Percentiles rank a stretch among this genome's conserved stretches.
Conservation (phyloP, 176 grass and related monocot species). For the Tillandsia leiboldiana region DNA sequence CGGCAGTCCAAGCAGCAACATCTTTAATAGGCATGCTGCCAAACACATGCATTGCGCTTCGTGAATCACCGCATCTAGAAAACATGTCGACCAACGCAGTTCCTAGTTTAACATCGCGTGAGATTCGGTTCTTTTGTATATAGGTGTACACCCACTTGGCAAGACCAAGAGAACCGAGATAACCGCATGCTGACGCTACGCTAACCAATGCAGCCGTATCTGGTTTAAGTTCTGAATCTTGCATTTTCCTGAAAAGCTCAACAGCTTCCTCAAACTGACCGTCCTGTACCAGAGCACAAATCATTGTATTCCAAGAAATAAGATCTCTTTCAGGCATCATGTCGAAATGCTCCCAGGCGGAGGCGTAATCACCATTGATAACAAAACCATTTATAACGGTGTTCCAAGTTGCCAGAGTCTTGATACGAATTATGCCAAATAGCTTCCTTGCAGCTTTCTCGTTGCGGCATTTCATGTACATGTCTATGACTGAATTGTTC, state of each 20-base stretch:
- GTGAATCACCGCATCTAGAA: constrained; percentile 10
- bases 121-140: not conserved
- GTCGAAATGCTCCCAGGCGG: constrained; percentile 1
- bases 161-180: not conserved
- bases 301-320: constrained; percentile 13
- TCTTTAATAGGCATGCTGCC: constrained; percentile 8
- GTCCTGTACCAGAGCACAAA: not conserved
- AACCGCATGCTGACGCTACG: constrained; percentile 6
- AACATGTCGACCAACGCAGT: constrained; percentile 15
- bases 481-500: constrained; percentile 7
- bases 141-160: constrained; percentile 1
- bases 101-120: constrained; percentile 5
- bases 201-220: not conserved
- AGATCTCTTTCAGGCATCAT: constrained; percentile 7
- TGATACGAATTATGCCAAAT: constrained; percentile 2
- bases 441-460: not conserved
- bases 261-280: constrained; percentile 9
- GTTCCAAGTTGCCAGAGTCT: constrained; percentile 16
- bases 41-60: constrained; percentile 3
- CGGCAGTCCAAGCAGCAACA: constrained; percentile 14
- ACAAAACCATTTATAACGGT: constrained; percentile 6
- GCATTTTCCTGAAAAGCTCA: constrained; percentile 10
- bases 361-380: constrained; percentile 3
- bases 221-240: constrained; percentile 3
- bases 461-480: constrained; percentile 7